Base-by-base conservation (phyloP, 1,284 basidiomycete genomes). In the Coriolopsis trogii region DNA sequence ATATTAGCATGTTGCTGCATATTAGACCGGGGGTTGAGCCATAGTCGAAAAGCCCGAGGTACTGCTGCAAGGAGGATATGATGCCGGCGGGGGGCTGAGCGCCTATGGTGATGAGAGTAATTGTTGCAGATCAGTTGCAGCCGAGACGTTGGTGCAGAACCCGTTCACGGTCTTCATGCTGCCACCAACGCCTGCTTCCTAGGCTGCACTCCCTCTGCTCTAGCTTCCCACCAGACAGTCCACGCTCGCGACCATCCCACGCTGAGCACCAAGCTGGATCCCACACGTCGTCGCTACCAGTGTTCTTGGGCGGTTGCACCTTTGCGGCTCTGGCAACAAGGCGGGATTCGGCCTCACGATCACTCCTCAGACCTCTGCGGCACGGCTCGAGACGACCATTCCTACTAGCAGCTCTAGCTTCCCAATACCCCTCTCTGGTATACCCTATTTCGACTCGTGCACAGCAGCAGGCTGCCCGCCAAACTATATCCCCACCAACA, bases 401-500 rank as follows among this genome's bases (percentile, higher is more conserved):
- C 28, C n/a, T n/a, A n/a, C n/a, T n/a, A n/a, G n/a, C n/a, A n/a
- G n/a, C n/a, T n/a, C n/a, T n/a, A n/a, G n/a, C n/a, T n/a, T n/a
- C n/a, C n/a, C n/a, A n/a, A n/a, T n/a, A n/a, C n/a, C n/a, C n/a
- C n/a, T n/a, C n/a, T 16, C 30, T 30, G 29, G 43, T 34, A 53
- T 49, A 55, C 52, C 40, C 42, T 18, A 26, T 25, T 20, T 36
- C 40, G 29, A 41, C 38, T 30, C 24, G n/a, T 21, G 31, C 49
- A 55, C 56, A 61, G 59, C 62, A 55, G 61, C 42, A 33, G 42
- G 31, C 42, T 44, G 42, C 21, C 21, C 26, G 30, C 21, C 8
- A 29, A n/a, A 23, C 3, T 16, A 34, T n/a, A 51, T 49, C 46
- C 49, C 45, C 46, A 47, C 55, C 53, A 60, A 57, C 59, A 52